Base-by-base conservation (phyloP, 2,329 filamentous ascomycete genomes). In the Aureobasidium sp. region DNA sequence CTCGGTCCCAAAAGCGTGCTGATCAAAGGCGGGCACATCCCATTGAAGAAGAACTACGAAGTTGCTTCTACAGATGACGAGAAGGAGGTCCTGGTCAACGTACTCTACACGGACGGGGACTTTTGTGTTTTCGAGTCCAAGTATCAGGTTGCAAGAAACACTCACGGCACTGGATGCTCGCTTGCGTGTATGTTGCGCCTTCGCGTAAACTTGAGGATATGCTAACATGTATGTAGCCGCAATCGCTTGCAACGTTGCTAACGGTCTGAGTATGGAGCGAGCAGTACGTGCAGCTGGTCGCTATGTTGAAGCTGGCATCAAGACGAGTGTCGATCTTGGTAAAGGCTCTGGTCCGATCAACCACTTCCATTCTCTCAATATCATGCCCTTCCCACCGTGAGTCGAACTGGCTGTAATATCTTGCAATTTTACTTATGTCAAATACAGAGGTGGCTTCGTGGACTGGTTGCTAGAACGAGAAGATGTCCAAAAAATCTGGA, bases 141-240 rank as follows among this genome's bases (percentile, higher is more conserved):
- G 5, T 97, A 88, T 70, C 80, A 90, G 65, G 76, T 80, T 11
- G 91, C 88, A 9, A 87, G 80, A 64, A 93, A 93, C 70, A 97
- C 93, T 0, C 94, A 99, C 70, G 94, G 94, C 0, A 97, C 94
- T 0, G 94, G 94, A 4, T 99, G 94, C 71, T 95, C 91, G 11
- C 81, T 97, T 64, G 94, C 94, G 44, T 96, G 87, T 89, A 74
- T 78, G 86, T 39, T n/a, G 37, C 15, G n/a, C 29, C 5, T 37
- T 20, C 12, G 25, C 5, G 34, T 3, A 4, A 9, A n/a, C 17
- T 29, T 2, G 14, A n/a, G 25, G 7, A n/a, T 51, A 45, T 2
- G 47, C 63, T 66, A 44, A 66, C 14, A 6, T 29, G 11, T 14
- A 9, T 14, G 3, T 29, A 86, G 86, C 89, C 64, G 88, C 89